phyloP scores from a whole-genome alignment of 805 yeast species.

The Myxozyma mucilagina region DNA sequence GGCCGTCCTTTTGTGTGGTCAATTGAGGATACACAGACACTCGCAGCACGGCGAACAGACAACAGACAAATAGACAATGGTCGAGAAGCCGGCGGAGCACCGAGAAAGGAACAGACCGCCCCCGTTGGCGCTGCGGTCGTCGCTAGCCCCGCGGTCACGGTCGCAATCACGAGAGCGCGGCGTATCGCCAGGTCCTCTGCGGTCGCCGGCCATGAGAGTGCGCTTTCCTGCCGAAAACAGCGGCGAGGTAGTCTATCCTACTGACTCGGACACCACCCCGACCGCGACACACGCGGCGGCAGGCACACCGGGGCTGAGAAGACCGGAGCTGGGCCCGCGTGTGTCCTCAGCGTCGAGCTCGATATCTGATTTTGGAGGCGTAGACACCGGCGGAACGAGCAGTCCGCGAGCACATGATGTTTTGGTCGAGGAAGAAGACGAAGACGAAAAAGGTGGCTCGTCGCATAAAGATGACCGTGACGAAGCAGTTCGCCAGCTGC shows the following conservation, averaged over 20 bases:
- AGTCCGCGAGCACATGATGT: background rate
- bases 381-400: background rate
- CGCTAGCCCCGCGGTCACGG: constrained; percentile 29
- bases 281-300: background rate
- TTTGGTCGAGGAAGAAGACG: constrained; percentile 15
- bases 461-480: background rate
- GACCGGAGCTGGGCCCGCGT: background rate
- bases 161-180: constrained; percentile 25
- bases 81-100: background rate
- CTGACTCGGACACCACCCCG: constrained; percentile 5
- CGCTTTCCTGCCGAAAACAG: constrained; percentile 38
- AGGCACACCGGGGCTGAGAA: background rate
- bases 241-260: constrained; percentile 33
- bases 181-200: constrained; percentile 20
- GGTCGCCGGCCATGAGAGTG: constrained; percentile 32
- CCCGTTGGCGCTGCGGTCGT: constrained; percentile 24
- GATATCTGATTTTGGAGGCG: background rate
- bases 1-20: too few species aligned
- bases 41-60: background rate
- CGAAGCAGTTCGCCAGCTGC: constrained; percentile 16
- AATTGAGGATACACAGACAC: too few species aligned
- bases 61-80: background rate
- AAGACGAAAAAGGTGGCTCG: constrained; percentile 10
- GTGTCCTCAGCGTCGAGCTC: background rate
- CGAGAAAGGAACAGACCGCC: constrained; percentile 25